Base-by-base conservation (phyloP, 2,329 filamentous ascomycete genomes). In the Aspergillus neoniger region DNA sequence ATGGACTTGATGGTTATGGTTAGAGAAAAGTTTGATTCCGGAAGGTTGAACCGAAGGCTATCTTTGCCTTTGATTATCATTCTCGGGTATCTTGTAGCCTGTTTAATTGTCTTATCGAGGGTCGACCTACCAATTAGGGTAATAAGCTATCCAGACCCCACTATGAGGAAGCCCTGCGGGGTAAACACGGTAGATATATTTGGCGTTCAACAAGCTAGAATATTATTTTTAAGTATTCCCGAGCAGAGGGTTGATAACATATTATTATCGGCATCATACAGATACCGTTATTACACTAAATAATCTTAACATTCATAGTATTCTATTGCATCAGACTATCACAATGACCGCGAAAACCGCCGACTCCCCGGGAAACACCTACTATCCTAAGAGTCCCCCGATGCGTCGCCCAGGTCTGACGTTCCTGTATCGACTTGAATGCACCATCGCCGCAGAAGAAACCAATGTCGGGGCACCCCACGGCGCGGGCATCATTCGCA, bases 391-490 rank as follows among this genome's bases (percentile, higher is more conserved):
- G 32, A 66, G 67, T 14, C 67, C 65, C 5, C 58, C 58, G 5
- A 70, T 71, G 68, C 69, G 69, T 8, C 65, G 60, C 43, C 68
- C 68, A 4, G 52, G 53, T 1, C 47, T 70, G 2, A 60, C 59
- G 17, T 69, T 66, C 51, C 57, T 70, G 6, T 70, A 71, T 49
- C 63, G 66, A 19, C 60, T 70, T 0, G 68, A 70, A 60, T 70
- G 67, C 43, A 61, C 66, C 19, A 70, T 69, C 30, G 60, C 48
- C 9, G 59, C 59, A 32, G 64, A 70, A 2, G 68, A 71, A 19
- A 63, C 69, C 32, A 55, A 68, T 9, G 21, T 70, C 2, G 67
- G 67, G 2, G 62, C 69, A 1, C 66, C 69, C 3, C 65, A 70
- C 38, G 62, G 64, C 25, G 54, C 65, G 3, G 65, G 66, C 5